A percentile compares a stretch with the other conserved stretches of the same genome.
Conservation (phyloP, 139 green algal species). For the Chlamydomonas sp. region DNA sequence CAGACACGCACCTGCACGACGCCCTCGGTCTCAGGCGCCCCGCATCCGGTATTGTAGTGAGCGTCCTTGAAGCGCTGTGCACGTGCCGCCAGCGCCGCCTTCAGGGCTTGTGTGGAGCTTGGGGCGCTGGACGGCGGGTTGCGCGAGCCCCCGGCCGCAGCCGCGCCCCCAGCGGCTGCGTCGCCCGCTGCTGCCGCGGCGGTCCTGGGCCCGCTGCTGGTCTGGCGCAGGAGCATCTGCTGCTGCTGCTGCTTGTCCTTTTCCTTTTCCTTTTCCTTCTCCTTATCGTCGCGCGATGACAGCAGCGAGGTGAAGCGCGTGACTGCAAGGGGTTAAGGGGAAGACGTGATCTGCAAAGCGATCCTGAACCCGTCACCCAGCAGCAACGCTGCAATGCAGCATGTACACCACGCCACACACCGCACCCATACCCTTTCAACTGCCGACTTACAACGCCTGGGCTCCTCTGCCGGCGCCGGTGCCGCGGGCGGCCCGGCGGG, state of each 20-base stretch:
- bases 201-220: background rate
- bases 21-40: conserved; percentile 42
- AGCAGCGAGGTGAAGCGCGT: background rate
- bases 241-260: background rate
- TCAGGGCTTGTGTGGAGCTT: background rate
- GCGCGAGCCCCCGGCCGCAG: background rate
- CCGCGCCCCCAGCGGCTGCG: background rate
- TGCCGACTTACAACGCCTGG: background rate
- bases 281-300: background rate
- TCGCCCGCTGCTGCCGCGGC: background rate
- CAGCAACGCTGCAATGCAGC: no score
- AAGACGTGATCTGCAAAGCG: no score
- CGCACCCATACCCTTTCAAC: no score
- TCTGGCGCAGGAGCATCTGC: background rate
- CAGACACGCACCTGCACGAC: conserved; percentile 39
- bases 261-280: background rate
- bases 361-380: no score
- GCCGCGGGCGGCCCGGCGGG: background rate
- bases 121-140: background rate
- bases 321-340: background rate
- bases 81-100: background rate
- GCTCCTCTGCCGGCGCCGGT: background rate
- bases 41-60: conserved; percentile 13
- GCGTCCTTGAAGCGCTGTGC: conserved; percentile 38
- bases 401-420: no score